These are phyloP conservation scores for Leccinum broughii DNA, from an alignment of 768 basidiomycete species.

Conservation along the genomic window DNA sequence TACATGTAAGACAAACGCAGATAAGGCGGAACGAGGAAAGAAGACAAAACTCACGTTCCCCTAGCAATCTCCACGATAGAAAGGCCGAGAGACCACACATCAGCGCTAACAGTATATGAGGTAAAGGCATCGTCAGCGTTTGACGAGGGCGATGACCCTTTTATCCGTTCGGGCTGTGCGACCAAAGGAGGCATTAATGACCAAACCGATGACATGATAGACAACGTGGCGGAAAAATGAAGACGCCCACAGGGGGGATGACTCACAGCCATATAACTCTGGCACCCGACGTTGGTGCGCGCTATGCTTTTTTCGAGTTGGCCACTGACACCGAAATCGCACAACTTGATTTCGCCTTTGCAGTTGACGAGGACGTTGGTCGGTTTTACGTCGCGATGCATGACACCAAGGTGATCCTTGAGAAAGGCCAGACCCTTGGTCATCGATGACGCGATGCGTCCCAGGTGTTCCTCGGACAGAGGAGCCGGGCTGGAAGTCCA, in stretches of 20 bases:
- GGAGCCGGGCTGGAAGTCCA: slow-evolving; percentile 38
- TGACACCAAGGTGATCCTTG: slow-evolving; percentile 91
- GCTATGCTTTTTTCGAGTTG: slow-evolving; percentile 95
- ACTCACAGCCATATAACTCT: slow-evolving; percentile 96
- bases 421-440: slow-evolving; percentile 90
- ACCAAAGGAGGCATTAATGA: slow-evolving; percentile 2
- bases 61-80: slow-evolving; percentile 91
- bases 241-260: slow-evolving; percentile 3
- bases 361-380: slow-evolving; percentile 91
- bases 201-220: not conserved
- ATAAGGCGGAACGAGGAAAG: not conserved
- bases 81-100: slow-evolving; percentile 96
- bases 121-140: slow-evolving; percentile 34
- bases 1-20: slow-evolving; percentile 3
- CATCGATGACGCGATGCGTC: slow-evolving; percentile 78
- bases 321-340: slow-evolving; percentile 98
- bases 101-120: slow-evolving; percentile 92
- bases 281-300: slow-evolving; percentile 98
- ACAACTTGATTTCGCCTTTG: slow-evolving; percentile 89
- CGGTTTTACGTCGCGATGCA: slow-evolving; percentile 87
- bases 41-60: slow-evolving; percentile 44
- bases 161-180: slow-evolving; percentile 88
- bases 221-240: slow-evolving; percentile 2
- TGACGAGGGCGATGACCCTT: slow-evolving; percentile 70
- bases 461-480: slow-evolving; percentile 76